phyloP scores from a whole-genome alignment of 306 rosid genomes.

The Quercus bicolor region DNA sequence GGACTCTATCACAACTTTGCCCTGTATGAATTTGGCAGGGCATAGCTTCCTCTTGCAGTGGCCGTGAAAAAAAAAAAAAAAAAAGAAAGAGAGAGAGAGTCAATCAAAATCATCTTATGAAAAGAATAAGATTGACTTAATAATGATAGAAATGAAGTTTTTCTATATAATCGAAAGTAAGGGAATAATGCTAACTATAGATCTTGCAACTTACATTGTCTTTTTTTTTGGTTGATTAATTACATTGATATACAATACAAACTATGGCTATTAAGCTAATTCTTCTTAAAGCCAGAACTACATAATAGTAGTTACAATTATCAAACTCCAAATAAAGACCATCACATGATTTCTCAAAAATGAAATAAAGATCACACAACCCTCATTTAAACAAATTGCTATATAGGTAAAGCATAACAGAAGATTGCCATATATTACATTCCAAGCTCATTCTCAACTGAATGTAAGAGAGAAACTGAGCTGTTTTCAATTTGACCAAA shows the following conservation, averaged over 20 bases:
- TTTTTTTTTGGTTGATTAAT: background rate
- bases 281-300: background rate
- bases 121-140: too few species aligned
- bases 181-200: too few species aligned
- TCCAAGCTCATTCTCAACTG: constrained; percentile 7
- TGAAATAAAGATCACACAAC: background rate
- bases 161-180: too few species aligned
- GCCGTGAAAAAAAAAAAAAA: too few species aligned
- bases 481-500: background rate
- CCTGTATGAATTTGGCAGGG: too few species aligned
- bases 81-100: too few species aligned
- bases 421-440: constrained; percentile 17
- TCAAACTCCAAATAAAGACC: background rate
- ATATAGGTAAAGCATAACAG: background rate
- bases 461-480: constrained; percentile 11
- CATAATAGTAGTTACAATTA: constrained; percentile 4
- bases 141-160: too few species aligned
- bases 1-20: too few species aligned
- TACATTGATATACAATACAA: background rate
- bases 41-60: too few species aligned
- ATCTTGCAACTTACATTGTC: too few species aligned
- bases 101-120: too few species aligned
- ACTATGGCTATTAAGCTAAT: background rate
- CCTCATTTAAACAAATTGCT: constrained; percentile 2
- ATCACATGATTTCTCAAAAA: background rate